Conservation (phyloP, 306 rosid species). For the Dalbergia oliveri region DNA sequence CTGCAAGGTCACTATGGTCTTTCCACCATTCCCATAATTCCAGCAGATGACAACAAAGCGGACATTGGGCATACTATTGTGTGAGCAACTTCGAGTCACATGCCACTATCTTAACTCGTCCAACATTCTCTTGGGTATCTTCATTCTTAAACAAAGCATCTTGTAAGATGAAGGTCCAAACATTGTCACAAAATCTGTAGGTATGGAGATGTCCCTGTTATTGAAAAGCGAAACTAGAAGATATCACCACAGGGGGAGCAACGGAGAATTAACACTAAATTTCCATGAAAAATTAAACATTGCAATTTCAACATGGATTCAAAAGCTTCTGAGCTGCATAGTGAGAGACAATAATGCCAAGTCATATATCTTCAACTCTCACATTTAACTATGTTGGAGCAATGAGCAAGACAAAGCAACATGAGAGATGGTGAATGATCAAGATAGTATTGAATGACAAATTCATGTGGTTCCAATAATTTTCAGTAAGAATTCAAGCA, state of each 20-base stretch:
- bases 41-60: conserved; percentile 37
- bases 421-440: background rate
- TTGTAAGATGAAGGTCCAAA: conserved; percentile 95
- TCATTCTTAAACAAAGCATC: conserved; percentile 73
- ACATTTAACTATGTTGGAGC: too few relatives aligned
- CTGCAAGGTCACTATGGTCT: conserved; percentile 39
- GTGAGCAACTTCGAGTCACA: conserved; percentile 93
- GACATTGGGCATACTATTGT: conserved; percentile 55
- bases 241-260: background rate
- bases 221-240: background rate
- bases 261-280: background rate
- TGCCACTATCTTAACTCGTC: conserved; percentile 87
- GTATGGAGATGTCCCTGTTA: conserved; percentile 97
- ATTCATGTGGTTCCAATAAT: background rate
- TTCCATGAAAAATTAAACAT: background rate
- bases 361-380: conserved; percentile 1
- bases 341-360: background rate
- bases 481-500: background rate
- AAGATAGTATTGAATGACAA: too few relatives aligned
- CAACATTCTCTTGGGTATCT: conserved; percentile 70
- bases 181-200: conserved; percentile 93
- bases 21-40: conserved; percentile 45
- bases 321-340: background rate
- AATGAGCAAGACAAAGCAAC: background rate
- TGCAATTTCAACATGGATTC: conserved; percentile 23